Percentiles rank a stretch among this genome's conserved stretches.
phyloP scores from a whole-genome alignment of 352 stramenopile genomes.

The Globisporangium orthogonon region DNA sequence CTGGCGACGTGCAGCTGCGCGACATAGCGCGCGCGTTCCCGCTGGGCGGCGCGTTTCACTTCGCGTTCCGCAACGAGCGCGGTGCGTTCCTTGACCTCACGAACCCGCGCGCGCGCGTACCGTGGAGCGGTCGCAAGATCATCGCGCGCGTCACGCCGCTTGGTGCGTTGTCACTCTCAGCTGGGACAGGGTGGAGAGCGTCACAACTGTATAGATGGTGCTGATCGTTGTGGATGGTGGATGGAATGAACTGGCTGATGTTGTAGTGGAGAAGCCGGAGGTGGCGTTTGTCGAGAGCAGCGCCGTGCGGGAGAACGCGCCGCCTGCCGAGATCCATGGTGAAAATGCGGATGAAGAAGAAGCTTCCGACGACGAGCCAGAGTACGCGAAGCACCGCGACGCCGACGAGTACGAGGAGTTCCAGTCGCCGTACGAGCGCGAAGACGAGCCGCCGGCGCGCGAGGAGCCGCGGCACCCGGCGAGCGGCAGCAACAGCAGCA shows the following conservation, averaged over 20 bases:
- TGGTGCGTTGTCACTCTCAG: constrained; percentile 8
- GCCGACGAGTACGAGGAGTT: constrained; percentile 50
- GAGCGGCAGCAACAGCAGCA: constrained; percentile 11
- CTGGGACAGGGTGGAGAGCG: no score
- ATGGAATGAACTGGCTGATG: not conserved
- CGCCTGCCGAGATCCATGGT: not conserved
- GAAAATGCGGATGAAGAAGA: not conserved
- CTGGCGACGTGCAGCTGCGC: constrained; percentile 26
- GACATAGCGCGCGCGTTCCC: constrained; percentile 71
- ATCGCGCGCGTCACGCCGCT: constrained; percentile 58
- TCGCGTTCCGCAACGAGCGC: constrained; percentile 67
- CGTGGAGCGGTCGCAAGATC: constrained; percentile 60
- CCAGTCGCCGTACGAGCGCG: constrained; percentile 46
- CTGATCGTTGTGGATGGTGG: not conserved
- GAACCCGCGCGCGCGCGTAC: constrained; percentile 58
- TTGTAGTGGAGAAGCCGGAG: constrained; percentile 29
- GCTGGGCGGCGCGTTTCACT: constrained; percentile 60
- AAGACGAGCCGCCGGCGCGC: constrained; percentile 1
- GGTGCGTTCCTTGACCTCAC: constrained; percentile 67
- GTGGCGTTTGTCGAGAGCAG: constrained; percentile 27
- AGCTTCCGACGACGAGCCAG: not conserved
- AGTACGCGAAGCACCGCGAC: constrained; percentile 12
- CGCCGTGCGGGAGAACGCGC: not conserved
- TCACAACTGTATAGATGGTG: not conserved
- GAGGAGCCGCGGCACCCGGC: not conserved